Evolutionary conservation across 495 filamentous ascomycete genomes (phyloP), one percentile per base, ranked within the genome.

Genomic region (Hyaloscypha bicolor): DNA sequence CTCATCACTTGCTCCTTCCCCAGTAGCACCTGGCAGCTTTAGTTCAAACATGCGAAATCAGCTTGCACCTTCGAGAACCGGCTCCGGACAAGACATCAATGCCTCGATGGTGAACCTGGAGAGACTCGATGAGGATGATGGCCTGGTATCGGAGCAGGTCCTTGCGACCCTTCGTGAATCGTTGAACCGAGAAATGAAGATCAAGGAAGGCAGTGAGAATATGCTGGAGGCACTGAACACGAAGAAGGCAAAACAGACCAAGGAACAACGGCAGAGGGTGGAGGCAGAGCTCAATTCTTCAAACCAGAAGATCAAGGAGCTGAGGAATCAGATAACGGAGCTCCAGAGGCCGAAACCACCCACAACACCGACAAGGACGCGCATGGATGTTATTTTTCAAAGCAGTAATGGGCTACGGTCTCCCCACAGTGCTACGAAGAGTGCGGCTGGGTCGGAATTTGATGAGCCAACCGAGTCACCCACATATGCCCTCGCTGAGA

Each of bases 181-280:
- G 74, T 88, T 99, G 65, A 93, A 91, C 58, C 93, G 94, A 72
- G 95, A 98, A 76, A 89, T 91, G 78, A 98, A 98, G 82, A 98
- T 98, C 74, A 97, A 96, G 78, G 89, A 92, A 66, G 95, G 95
- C 30, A 97, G 94, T 61, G 95, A 99, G 82, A 99, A 99, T 75
- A 87, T 98, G 85, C 79, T 99, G 60, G 95, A 97, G 79, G 95
- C 94, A 21, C 76, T 99, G 66, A 91, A 96, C 72, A 81, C 88
- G n/a, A 99, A 99, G 78, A 97, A 95, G 74, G 88, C 91, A 14
- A 99, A 98, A 76, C 93, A 98, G 74, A 91, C 91, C 25, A 97
- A 93, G 72, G 93, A 97, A 58, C 96, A 97, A 76, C 87, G 93
- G 62, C 81, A 87, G 61, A 84, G 87, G 73, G 94, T 97, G 9